Percentiles rank a stretch among this genome's conserved stretches.
Evolutionary conservation across 441 rosid species (phyloP).

Genomic region (Corymbia citriodora): DNA sequence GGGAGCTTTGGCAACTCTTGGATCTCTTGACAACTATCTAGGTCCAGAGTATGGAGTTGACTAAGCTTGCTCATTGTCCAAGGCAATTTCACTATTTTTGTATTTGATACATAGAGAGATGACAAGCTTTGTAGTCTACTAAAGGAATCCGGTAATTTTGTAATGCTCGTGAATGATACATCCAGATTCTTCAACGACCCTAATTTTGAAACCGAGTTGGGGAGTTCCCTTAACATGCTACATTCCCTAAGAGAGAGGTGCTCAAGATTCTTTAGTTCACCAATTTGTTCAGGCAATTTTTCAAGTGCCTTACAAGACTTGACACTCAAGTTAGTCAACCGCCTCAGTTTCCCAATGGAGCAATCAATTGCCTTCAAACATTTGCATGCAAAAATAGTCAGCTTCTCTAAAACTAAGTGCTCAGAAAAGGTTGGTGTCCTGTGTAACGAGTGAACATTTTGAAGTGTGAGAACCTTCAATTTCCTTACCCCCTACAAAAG

Average conservation of each 20-base stretch:
- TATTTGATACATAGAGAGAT: neutral
- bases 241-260: neutral
- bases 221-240: neutral
- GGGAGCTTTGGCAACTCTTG: neutral
- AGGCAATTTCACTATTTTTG: neutral
- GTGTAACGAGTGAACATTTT: neutral
- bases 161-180: neutral
- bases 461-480: neutral
- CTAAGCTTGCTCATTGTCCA: neutral
- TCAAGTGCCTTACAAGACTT: neutral
- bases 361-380: neutral
- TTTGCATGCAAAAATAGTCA: neutral
- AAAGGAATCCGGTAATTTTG: neutral
- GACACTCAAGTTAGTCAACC: neutral
- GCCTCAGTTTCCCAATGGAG: neutral
- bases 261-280: neutral
- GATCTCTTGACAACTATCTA: neutral
- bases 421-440: neutral
- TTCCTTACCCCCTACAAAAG: neutral
- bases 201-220: neutral
- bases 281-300: neutral
- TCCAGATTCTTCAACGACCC: neutral
- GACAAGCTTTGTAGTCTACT: neutral
- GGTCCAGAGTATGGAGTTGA: neutral
- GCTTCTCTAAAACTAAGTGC: neutral